Percentiles rank a stretch among this genome's conserved stretches.
Evolutionary conservation across 345 rosid species (phyloP).

Genomic region (Rhodamnia rubescens): DNA sequence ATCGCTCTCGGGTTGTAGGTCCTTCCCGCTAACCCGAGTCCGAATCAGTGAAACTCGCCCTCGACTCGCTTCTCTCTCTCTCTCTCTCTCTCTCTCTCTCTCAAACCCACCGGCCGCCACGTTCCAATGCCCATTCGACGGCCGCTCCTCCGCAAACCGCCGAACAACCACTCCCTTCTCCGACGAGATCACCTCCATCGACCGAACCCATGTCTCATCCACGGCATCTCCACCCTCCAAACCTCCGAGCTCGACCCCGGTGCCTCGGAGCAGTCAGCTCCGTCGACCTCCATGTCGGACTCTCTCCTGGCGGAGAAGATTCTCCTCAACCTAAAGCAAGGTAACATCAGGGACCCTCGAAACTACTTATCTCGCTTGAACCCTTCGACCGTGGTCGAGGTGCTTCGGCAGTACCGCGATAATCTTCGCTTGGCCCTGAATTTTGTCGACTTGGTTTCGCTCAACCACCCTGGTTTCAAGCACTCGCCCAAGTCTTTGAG

Average conservation of each 20-base stretch:
- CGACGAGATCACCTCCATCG: neutral
- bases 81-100: neutral
- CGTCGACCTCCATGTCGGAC: slow-evolving; percentile 3
- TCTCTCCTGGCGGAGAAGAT: slow-evolving; percentile 55
- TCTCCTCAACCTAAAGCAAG: slow-evolving; percentile 37
- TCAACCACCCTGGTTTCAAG: slow-evolving; percentile 26
- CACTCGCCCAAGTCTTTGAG: slow-evolving; percentile 52
- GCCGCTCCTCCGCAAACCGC: neutral
- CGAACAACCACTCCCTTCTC: neutral
- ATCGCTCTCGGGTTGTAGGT: neutral
- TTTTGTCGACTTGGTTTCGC: slow-evolving; percentile 27
- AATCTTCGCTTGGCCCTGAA: slow-evolving; percentile 33
- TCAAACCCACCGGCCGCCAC: neutral
- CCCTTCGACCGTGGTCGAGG: slow-evolving; percentile 41
- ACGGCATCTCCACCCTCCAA: neutral
- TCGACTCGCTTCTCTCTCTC: neutral
- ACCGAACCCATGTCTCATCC: neutral
- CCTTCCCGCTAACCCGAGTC: neutral
- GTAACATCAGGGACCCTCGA: slow-evolving; percentile 20
- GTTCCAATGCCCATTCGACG: neutral
- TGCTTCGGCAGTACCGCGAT: slow-evolving; percentile 36
- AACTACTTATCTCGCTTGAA: slow-evolving; percentile 26
- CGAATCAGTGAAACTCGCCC: neutral
- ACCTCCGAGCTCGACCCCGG: neutral
- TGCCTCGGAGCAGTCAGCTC: neutral